Percentiles rank a stretch among this genome's conserved stretches.
Conservation (phyloP, 805 yeast species). For the Starmerella potacharoeniae region DNA sequence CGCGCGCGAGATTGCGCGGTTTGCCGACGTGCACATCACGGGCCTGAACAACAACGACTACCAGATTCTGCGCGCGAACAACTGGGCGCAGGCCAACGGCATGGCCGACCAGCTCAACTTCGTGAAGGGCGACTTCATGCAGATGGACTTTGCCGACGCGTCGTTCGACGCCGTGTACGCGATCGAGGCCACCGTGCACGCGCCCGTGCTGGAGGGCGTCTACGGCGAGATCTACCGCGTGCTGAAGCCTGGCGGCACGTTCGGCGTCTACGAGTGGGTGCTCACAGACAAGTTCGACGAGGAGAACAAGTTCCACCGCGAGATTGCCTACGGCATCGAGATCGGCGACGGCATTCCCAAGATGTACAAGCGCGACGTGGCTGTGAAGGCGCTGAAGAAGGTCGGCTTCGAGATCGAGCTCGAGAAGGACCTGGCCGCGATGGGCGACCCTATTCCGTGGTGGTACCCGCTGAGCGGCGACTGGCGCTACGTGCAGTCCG, state of each 20-base stretch:
- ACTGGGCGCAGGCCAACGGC: constrained; percentile 56
- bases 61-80: constrained; percentile 79
- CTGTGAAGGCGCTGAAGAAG: constrained; percentile 68
- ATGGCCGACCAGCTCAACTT: constrained; percentile 65
- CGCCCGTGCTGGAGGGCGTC: constrained; percentile 92
- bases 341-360: constrained; percentile 98
- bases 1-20: constrained; percentile 88
- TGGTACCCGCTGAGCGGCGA: constrained; percentile 94
- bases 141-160: constrained; percentile 87
- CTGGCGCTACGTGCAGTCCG: constrained; percentile 70
- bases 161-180: constrained; percentile 95
- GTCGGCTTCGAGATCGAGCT: constrained; percentile 79
- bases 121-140: constrained; percentile 98
- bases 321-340: constrained; percentile 93
- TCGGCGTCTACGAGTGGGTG: constrained; percentile 99
- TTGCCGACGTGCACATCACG: constrained; percentile 73
- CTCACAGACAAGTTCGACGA: constrained; percentile 92
- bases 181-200: constrained; percentile 97
- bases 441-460: constrained; percentile 85
- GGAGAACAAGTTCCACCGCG: constrained; percentile 75
- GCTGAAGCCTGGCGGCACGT: constrained; percentile 92
- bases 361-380: constrained; percentile 79
- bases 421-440: constrained; percentile 72
- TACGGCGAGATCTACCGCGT: constrained; percentile 89
- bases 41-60: constrained; percentile 96